phyloP scores from a whole-genome alignment of 2,329 filamentous ascomycete species.

The Trichoderma pleuroti region DNA sequence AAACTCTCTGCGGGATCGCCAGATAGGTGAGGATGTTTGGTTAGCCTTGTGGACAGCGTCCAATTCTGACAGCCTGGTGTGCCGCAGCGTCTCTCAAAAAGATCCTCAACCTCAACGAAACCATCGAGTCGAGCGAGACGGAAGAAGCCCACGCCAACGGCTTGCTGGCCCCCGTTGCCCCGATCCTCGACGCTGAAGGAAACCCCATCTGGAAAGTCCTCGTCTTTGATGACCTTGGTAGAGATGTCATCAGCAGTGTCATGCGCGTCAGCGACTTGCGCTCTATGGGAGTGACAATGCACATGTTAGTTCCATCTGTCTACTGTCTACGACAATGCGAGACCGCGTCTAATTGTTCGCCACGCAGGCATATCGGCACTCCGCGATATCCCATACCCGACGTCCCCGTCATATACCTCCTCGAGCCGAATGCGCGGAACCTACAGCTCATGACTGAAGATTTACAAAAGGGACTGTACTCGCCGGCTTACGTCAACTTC shows the following conservation, averaged over 20 bases:
- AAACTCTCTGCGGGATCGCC: slow-evolving; percentile 48
- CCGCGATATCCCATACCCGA: slow-evolving; percentile 88
- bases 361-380: slow-evolving; percentile 69
- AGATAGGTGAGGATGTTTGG: slow-evolving; percentile 40
- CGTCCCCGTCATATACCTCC: slow-evolving; percentile 92
- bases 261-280: slow-evolving; percentile 89
- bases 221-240: slow-evolving; percentile 85
- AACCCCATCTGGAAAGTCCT: slow-evolving; percentile 97
- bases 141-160: slow-evolving; percentile 64
- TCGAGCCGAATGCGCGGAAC: slow-evolving; percentile 82
- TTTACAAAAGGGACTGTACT: slow-evolving; percentile 81
- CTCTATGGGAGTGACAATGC: slow-evolving; percentile 92
- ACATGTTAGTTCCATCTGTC: slow-evolving; percentile 59
- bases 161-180: slow-evolving; percentile 64
- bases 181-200: slow-evolving; percentile 79
- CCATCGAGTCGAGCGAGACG: slow-evolving; percentile 54
- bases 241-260: slow-evolving; percentile 96
- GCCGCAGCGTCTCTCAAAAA: slow-evolving; percentile 80
- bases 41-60: too few relatives aligned
- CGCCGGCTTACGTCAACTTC: slow-evolving; percentile 95
- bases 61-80: not conserved
- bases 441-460: slow-evolving; percentile 80
- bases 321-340: not conserved
- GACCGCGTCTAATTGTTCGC: not conserved
- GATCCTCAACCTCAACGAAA: slow-evolving; percentile 90